Base-by-base conservation (phyloP, 2,329 filamentous ascomycete genomes). In the Didymellaceae sp. region DNA sequence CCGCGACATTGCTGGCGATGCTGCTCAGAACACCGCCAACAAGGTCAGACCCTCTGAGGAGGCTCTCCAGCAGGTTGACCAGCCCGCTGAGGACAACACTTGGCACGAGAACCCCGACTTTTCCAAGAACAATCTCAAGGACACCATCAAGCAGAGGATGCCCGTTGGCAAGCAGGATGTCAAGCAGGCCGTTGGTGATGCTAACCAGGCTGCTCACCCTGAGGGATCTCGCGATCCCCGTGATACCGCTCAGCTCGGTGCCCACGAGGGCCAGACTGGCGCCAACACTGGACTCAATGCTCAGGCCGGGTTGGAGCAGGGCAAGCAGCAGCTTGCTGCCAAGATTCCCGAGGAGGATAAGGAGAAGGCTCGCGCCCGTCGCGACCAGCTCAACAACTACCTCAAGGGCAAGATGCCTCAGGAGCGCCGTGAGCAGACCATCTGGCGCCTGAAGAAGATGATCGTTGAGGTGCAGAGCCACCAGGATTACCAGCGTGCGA, bases 381-480 rank as follows among this genome's bases (percentile, higher is more conserved):
- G 75, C 13, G 76, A 78, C 51, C 72, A 80, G 49, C 80, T 87
- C 20, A 86, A 82, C 68, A 84, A 89, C 61, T 97, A 97, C 72
- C 78, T 97, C 46, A 82, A 85, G 62, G 83, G 86, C 66, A 99
- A 97, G 81, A 82, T 99, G 75, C 92, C 94, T 1, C 79, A 93
- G 75, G 92, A 97, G 74, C 91, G 94, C 53, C 91, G 92, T 54
- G 91, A 97, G 6, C 91, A 96, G 79, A 87, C 87, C 47, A 87
- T 97, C 65, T 96, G 86, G 83, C 89, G 94, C 28, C 77, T 99
- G 61, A 99, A 93, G 86, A 97, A 97, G 85, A 96, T 97, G 89
- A 79, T 99, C 30, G 86, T 97, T 35, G 94, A 99, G 76, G 91
- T 96, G 65, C 94, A 99, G 77, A 90, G 93, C 48, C 94, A 97